A percentile compares a stretch with the other conserved stretches of the same genome.
Conservation (phyloP, 2,329 filamentous ascomycete genomes). For the Sporothrix inflata region DNA sequence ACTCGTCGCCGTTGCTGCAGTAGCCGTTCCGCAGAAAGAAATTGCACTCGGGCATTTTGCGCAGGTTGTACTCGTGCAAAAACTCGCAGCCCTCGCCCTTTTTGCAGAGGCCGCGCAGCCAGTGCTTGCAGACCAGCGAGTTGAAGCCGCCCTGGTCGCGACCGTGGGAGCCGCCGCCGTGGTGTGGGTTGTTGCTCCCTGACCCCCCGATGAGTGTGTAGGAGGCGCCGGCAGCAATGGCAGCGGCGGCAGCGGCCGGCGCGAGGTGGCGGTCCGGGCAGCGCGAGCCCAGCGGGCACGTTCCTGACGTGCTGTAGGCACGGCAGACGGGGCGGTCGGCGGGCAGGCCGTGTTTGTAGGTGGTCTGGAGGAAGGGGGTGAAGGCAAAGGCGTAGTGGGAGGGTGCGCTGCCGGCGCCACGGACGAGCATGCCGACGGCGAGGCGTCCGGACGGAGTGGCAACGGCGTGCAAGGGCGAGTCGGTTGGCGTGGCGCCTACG, state of each 20-base stretch:
- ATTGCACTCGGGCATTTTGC: conserved; percentile 98
- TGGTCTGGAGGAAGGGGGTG: conserved; percentile 79
- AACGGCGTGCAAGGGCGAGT: conserved; percentile 20
- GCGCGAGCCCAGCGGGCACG: conserved; percentile 81
- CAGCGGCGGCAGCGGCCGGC: conserved; percentile 28
- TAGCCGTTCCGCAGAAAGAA: conserved; percentile 93
- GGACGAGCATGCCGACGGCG: conserved; percentile 58
- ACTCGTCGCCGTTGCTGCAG: conserved; percentile 96
- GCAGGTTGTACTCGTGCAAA: conserved; percentile 96
- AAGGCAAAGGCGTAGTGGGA: conserved; percentile 76
- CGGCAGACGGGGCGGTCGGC: conserved; percentile 81
- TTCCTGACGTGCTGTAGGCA: conserved; percentile 71
- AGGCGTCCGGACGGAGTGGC: conserved; percentile 40
- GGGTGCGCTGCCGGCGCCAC: conserved; percentile 44
- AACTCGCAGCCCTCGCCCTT: conserved; percentile 98
- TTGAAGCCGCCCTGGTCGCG: conserved; percentile 59
- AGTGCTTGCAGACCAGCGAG: conserved; percentile 96
- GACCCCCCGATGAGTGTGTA: conserved; percentile 37
- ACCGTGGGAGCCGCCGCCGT: neutral
- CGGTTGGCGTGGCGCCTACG: neutral
- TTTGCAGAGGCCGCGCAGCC: conserved; percentile 95
- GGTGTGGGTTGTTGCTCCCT: conserved; percentile 36
- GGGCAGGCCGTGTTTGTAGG: conserved; percentile 82
- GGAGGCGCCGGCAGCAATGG: conserved; percentile 39
- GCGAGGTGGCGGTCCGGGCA: conserved; percentile 82